A percentile compares a stretch with the other conserved stretches of the same genome.
Conservation (phyloP, 176 grass and related monocot species). For the Pontederia paniculata region DNA sequence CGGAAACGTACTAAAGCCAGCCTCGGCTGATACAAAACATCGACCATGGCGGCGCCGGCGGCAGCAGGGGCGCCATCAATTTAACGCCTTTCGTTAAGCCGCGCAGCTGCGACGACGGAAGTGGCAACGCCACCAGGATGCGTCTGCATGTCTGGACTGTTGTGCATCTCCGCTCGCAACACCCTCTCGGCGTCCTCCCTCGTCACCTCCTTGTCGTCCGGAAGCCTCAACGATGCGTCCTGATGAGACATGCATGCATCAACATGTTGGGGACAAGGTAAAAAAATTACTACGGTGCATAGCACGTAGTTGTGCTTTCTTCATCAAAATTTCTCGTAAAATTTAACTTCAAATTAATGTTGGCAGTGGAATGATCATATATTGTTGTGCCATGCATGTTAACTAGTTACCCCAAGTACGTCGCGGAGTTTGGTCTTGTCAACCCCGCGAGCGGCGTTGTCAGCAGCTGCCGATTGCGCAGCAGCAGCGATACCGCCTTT, state of each 20-base stretch:
- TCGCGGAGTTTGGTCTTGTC: constrained; percentile 53
- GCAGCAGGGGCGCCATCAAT: too few relatives aligned
- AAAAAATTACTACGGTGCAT: too few relatives aligned
- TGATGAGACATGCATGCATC: background rate
- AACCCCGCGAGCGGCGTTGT: constrained; percentile 28
- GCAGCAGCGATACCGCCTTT: constrained; percentile 31
- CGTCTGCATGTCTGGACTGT: constrained; percentile 25
- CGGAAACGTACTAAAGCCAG: too few relatives aligned
- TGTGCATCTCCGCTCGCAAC: constrained; percentile 32
- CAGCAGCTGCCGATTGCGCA: constrained; percentile 32
- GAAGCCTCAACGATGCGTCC: constrained; percentile 41
- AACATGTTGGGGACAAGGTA: too few relatives aligned
- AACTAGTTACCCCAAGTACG: constrained; percentile 35
- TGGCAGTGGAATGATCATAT: background rate
- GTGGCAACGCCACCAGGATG: constrained; percentile 29
- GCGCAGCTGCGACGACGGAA: constrained; percentile 35
- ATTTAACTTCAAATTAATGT: background rate
- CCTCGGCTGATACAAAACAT: too few relatives aligned
- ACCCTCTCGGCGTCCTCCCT: constrained; percentile 40
- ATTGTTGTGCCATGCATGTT: background rate
- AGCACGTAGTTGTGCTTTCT: too few relatives aligned
- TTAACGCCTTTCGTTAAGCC: constrained; percentile 28
- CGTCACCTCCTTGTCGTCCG: constrained; percentile 42
- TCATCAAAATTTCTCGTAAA: too few relatives aligned
- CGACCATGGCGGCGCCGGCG: too few relatives aligned